Evolutionary conservation across 352 stramenopile genomes (phyloP).

Genomic region (Phytophthora fragariaefolia): DNA sequence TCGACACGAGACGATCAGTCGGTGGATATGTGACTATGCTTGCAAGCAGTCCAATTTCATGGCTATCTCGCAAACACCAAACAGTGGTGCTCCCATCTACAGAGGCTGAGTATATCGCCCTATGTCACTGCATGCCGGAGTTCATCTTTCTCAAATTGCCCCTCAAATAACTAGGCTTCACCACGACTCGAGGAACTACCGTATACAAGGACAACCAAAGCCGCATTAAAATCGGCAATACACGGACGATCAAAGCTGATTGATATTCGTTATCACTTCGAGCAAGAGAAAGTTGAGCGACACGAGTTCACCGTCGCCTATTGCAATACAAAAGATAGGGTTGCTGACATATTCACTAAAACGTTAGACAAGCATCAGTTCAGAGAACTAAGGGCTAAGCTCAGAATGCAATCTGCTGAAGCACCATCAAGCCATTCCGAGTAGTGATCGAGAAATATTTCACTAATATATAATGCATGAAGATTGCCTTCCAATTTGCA

Average conservation of each 20-base stretch:
- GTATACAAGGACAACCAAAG: background rate
- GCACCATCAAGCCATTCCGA: background rate
- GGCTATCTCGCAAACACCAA: constrained; percentile 13
- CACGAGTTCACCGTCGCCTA: constrained; percentile 31
- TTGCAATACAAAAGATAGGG: constrained; percentile 33
- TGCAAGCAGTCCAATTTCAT: constrained; percentile 11
- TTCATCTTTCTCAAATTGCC: background rate
- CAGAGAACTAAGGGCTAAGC: no score
- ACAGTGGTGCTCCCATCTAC: constrained; percentile 7
- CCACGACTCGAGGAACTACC: background rate
- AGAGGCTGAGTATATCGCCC: constrained; percentile 5
- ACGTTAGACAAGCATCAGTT: constrained; percentile 13
- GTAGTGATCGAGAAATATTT: no score
- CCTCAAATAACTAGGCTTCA: background rate
- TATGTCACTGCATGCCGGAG: background rate
- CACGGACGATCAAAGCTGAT: constrained; percentile 45
- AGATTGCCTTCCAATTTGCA: background rate
- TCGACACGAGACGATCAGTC: no score
- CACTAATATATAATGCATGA: constrained; percentile 3
- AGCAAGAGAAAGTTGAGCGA: constrained; percentile 11
- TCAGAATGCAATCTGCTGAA: constrained; percentile 9
- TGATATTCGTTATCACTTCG: constrained; percentile 18
- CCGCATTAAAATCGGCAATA: constrained; percentile 32
- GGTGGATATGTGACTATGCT: no score
- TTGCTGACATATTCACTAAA: constrained; percentile 42